phyloP scores from a whole-genome alignment of 192 early-diverging fungal species.

The Coemansia furcata region DNA sequence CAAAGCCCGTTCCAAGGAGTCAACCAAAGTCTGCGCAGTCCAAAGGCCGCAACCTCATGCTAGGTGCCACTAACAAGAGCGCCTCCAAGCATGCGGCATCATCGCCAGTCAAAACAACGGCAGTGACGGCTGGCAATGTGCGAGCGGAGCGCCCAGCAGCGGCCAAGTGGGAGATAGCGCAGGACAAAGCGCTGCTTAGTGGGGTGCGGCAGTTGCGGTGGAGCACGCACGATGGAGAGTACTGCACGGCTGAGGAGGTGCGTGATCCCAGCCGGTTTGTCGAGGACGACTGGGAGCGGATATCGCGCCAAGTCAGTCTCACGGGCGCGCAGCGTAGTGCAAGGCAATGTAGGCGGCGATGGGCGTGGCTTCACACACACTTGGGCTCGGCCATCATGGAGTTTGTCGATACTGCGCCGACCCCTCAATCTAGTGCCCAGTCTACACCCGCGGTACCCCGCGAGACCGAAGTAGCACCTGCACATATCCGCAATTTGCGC shows the following conservation, averaged over 20 bases:
- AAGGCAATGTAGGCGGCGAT: constrained; percentile 45
- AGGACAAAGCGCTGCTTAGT: constrained; percentile 38
- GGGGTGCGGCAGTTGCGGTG: constrained; percentile 44
- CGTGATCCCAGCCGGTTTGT: constrained; percentile 35
- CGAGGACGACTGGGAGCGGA: constrained; percentile 29
- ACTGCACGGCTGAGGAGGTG: background rate
- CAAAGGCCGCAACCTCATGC: constrained; percentile 33
- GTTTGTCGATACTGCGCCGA: constrained; percentile 43
- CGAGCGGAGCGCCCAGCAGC: background rate
- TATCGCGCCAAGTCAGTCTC: constrained; percentile 16
- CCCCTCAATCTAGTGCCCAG: constrained; percentile 43
- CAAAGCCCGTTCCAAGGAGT: constrained; percentile 23
- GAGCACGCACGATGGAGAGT: background rate
- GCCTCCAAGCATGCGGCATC: background rate
- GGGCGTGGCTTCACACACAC: constrained; percentile 43
- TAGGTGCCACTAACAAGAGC: constrained; percentile 9
- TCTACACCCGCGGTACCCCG: constrained; percentile 17
- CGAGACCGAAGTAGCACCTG: constrained; percentile 1
- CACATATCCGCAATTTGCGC: constrained; percentile 29
- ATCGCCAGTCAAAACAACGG: background rate
- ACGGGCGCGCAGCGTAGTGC: constrained; percentile 25
- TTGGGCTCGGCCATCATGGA: constrained; percentile 47
- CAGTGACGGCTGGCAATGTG: background rate
- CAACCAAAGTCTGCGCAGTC: background rate
- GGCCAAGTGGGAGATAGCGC: constrained; percentile 39